Base-by-base conservation (phyloP, 2,329 filamentous ascomycete genomes). In the Aureobasidium subglaciale region DNA sequence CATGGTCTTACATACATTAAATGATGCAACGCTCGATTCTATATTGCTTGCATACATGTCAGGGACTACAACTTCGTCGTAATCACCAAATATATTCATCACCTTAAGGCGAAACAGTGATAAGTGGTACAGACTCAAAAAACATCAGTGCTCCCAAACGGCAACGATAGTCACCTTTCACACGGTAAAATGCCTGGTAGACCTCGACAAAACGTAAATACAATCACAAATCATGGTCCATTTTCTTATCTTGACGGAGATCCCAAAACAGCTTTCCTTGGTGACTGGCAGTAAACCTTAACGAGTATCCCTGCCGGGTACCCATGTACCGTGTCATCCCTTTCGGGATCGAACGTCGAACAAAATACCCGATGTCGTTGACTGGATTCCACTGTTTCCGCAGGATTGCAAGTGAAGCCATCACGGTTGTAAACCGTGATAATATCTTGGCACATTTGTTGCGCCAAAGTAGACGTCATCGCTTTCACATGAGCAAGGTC, bases 401-500 rank as follows among this genome's bases (percentile, higher is more conserved):
- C 11, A 37, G 16, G 15, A 5, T 15, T 22, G 48, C 20, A n/a
- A 52, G 22, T 18, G 9, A 38, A 40, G 24, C 35, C 48, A 52
- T 52, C 34, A 40, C 16, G 48, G 48, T 40, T n/a, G 30, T 30
- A 6, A 20, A 50, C 40, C 16, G 34, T 22, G 34, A 29, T 40
- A 38, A 16, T n/a, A 40, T 20, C 46, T 50, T 50, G 46, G 46
- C 46, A 22, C 2, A 13, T 13, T 22, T n/a, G 30, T 25, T 13
- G 34, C 27, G 20, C 42, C 8, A 16, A n/a, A 27, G 11, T 22
- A 40, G 40, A 52, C 48, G 48, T 52, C 48, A 52, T 52, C 48
- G 48, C 46, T 50, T 50, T 50, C 46, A 50, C 48, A 52, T 40
- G 48, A 30, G 13, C 38, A 16, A 42, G 38, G 29, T 35, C 38